Percentiles rank a stretch among this genome's conserved stretches.
Evolutionary conservation across 2,329 filamentous ascomycete genomes (phyloP).

Genomic region (Pestalotiopsis sp.): DNA sequence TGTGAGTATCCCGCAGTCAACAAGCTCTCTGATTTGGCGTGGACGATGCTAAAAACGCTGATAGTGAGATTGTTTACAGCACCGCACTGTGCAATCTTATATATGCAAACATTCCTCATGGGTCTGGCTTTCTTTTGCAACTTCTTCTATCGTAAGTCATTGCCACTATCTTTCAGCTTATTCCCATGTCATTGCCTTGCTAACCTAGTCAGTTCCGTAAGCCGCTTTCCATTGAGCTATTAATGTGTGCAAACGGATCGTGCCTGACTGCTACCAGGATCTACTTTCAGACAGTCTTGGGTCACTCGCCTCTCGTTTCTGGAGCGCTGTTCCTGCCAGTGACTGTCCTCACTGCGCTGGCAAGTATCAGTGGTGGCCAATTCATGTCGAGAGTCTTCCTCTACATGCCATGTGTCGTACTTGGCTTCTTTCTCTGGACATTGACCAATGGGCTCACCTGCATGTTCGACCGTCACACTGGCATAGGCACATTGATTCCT

Average conservation of each 20-base stretch:
- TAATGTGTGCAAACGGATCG: too few relatives aligned
- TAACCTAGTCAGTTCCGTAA: not conserved
- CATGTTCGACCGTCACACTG: not conserved
- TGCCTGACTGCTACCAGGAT: not conserved
- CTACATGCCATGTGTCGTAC: not conserved
- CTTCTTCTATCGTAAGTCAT: not conserved
- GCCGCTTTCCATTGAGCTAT: not conserved
- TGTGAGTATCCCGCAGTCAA: too few relatives aligned
- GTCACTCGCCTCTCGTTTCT: not conserved
- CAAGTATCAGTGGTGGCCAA: not conserved
- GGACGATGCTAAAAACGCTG: too few relatives aligned
- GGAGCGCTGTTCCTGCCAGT: not conserved
- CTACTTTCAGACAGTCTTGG: not conserved
- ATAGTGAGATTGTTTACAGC: conserved; percentile 36
- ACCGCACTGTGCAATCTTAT: not conserved
- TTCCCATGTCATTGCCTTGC: not conserved
- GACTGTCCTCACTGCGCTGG: not conserved
- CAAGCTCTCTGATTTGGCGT: too few relatives aligned
- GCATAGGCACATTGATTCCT: not conserved
- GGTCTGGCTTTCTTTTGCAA: not conserved
- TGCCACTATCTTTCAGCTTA: not conserved
- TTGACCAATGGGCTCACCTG: not conserved
- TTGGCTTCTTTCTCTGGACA: not conserved
- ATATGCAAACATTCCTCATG: not conserved
- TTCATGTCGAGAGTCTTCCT: not conserved